A percentile compares a stretch with the other conserved stretches of the same genome.
These are phyloP conservation scores for Penicillium brevicompactum DNA, from an alignment of 2,329 filamentous ascomycete species.

Conservation along the genomic window DNA sequence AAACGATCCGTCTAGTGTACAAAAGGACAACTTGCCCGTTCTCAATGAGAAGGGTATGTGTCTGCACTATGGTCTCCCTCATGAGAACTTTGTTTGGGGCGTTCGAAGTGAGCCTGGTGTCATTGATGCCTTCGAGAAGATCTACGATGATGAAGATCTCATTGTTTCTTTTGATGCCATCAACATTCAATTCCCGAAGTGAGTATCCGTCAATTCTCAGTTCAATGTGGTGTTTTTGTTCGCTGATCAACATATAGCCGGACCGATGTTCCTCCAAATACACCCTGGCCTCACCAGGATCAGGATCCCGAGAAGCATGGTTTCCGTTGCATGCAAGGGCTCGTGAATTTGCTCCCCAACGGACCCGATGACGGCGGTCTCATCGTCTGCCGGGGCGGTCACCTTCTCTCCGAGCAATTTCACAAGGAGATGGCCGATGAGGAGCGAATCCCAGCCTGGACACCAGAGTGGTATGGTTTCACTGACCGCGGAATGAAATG, in stretches of 20 bases:
- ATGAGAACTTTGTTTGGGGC: constrained; percentile 54
- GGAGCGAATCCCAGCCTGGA: constrained; percentile 29
- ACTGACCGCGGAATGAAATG: constrained; percentile 34
- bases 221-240: not conserved
- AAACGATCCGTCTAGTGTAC: constrained; percentile 36
- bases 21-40: constrained; percentile 36
- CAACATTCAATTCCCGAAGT: constrained; percentile 49
- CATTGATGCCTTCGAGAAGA: constrained; percentile 49
- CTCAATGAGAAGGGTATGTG: constrained; percentile 55
- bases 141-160: constrained; percentile 50
- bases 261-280: constrained; percentile 32
- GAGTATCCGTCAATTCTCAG: not conserved
- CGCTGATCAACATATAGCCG: constrained; percentile 6
- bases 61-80: constrained; percentile 49
- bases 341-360: constrained; percentile 48
- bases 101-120: constrained; percentile 53
- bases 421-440: constrained; percentile 31
- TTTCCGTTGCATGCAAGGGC: constrained; percentile 55
- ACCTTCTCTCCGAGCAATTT: constrained; percentile 36
- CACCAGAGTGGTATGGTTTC: constrained; percentile 35
- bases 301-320: constrained; percentile 49
- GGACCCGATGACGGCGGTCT: constrained; percentile 44
- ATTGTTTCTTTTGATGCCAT: constrained; percentile 54
- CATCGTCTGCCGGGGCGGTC: constrained; percentile 36
- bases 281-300: constrained; percentile 52